Base-by-base conservation (phyloP, 75 land plant genomes). In the Sequoiadendron giganteum region DNA sequence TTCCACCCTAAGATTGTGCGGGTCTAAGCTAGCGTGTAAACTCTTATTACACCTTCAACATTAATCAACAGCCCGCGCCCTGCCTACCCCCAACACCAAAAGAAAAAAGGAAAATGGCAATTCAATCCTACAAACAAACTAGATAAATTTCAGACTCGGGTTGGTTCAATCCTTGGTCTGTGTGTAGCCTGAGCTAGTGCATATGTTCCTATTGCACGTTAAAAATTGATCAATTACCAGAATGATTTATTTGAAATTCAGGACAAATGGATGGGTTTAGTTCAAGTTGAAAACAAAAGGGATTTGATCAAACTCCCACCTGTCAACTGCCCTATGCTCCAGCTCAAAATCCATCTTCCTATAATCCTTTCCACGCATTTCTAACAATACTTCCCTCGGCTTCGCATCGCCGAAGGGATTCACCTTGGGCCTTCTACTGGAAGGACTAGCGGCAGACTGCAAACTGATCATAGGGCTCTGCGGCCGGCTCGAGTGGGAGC, bases 371-470 rank as follows among this genome's bases (percentile, higher is more conserved):
- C 98, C 99, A 68, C 91, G 90, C 88, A 94, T 90, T 86, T 93
- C 87, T 56, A 97, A 83, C 86, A 95, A 68, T 83, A 94, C 94
- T 83, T 97, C 99, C 79, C 99, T 86, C 45, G 99, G 98, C 84
- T 93, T 95, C 0, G 98, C 98, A 86, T 93, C 93, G 1, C 99
- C 99, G 89, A 96, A 97, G 15, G 98, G 99, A 80, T 97, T 96
- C 10, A 93, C 86, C 52, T 94, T 95, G 0, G 92, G 93, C 88
- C 92, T 83, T 2, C 93, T 90, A 88, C 88, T 95, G n/a, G 70
- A 65, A 13, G 73, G 78, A 61, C 8, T 61, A 1, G 88, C 75
- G 5, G 5, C 65, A 61, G 25, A 61, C 28, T 65, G 70, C 7
- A 65, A 65, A 25, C 8, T 65, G 28, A 25, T 28, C 11, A 65